phyloP scores from a whole-genome alignment of 306 rosid species.

The Trichosanthes cucumerina region DNA sequence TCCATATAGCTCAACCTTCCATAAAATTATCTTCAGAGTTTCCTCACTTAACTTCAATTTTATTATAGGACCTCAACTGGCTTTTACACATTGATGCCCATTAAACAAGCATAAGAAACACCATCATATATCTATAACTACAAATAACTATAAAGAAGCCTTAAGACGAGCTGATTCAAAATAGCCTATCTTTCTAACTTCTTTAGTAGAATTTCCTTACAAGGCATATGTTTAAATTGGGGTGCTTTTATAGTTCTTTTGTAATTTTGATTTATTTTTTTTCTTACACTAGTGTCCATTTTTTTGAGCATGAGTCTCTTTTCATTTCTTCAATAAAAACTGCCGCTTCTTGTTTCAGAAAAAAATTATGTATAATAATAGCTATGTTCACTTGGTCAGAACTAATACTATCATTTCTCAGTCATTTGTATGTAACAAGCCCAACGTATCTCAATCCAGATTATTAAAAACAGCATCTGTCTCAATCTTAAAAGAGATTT shows the following conservation, averaged over 20 bases:
- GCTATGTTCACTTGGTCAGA: background rate
- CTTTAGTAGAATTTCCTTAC: too few relatives aligned
- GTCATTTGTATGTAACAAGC: background rate
- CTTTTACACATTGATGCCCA: background rate
- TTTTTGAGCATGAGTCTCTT: background rate
- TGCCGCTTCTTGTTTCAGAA: too few relatives aligned
- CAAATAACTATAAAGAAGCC: too few relatives aligned
- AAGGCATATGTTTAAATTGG: background rate
- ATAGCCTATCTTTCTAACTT: too few relatives aligned
- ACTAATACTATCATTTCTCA: background rate
- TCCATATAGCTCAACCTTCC: background rate
- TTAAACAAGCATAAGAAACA: background rate
- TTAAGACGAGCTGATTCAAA: too few relatives aligned
- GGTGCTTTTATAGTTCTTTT: background rate
- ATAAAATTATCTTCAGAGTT: background rate
- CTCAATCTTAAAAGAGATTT: background rate
- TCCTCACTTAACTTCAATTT: background rate
- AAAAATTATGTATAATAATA: background rate
- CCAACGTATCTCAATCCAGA: background rate
- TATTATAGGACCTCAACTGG: background rate
- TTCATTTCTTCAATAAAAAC: background rate
- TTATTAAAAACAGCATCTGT: background rate
- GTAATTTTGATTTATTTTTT: too few relatives aligned
- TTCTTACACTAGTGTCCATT: too few relatives aligned
- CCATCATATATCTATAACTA: background rate